Evolutionary conservation across 2,329 filamentous ascomycete genomes (phyloP), one percentile per base, ranked within the genome.

Genomic region (Colletotrichum falcatum): DNA sequence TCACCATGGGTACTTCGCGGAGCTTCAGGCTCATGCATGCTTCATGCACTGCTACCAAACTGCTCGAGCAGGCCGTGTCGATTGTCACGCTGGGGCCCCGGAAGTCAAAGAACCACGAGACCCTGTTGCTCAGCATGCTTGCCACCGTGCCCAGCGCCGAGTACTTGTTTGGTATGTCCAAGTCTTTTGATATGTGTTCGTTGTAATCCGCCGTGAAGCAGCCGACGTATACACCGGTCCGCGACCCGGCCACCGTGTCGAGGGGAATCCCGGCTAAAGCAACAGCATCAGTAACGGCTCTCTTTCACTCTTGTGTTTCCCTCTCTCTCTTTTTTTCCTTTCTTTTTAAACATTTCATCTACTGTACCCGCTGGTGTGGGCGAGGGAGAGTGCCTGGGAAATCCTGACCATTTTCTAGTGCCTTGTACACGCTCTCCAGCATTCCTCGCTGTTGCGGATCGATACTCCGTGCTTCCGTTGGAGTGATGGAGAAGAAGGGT

Each of bases 51-150:
- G 79, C 81, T 3, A 80, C 77, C 9, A 83, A 64, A 49, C 76
- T 78, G 5, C 77, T 77, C 0, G 79, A 81, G 62, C 82, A 83
- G 2, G 80, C 82, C 7, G 81, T 83, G 56, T 83, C 80, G n/a
- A 83, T 74, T 4, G 78, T 80, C 44, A 79, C 73, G 37, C 76
- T 78, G 0, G 79, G 77, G 0, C 79, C 79, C 2, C 73, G 72
- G 42, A 79, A 73, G 44, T 82, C 76, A 65, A 81, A 82, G 54
- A 76, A 79, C 73, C 80, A 82, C n/a, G 78, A 79, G 12, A 80
- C 71, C 11, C 81, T 74, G 61, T 82, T 81, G 4, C 79, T 76
- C 7, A 81, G 66, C 39, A 81, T 79, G 49, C 74, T 75, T 1
- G 73, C 70, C 6, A 73, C 75, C 2, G 73, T 77, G 0, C 81